phyloP scores from a whole-genome alignment of 192 early-diverging fungal genomes.

The Backusella liffmaniae region DNA sequence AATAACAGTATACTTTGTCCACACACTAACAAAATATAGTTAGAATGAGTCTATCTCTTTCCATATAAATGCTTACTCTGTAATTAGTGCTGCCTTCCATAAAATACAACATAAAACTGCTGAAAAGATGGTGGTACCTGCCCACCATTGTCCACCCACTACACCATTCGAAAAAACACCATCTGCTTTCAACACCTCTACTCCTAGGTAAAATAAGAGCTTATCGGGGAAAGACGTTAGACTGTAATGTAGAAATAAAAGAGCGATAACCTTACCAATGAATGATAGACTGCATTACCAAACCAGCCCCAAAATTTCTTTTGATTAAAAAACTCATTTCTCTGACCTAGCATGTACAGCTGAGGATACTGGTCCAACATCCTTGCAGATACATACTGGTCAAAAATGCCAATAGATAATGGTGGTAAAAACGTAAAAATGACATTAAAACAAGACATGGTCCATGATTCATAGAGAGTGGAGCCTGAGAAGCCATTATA shows the following conservation, averaged over 20 bases:
- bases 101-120: slow-evolving; percentile 86
- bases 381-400: slow-evolving; percentile 90
- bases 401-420: slow-evolving; percentile 96
- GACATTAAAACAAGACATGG: slow-evolving; percentile 92
- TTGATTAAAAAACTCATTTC: slow-evolving; percentile 81
- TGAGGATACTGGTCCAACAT: slow-evolving; percentile 97
- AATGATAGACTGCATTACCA: slow-evolving; percentile 91
- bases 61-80: slow-evolving; percentile 52
- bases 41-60: not conserved
- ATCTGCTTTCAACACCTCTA: slow-evolving; percentile 65
- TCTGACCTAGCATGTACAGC: slow-evolving; percentile 86
- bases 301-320: slow-evolving; percentile 92
- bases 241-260: not conserved
- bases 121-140: slow-evolving; percentile 89
- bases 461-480: slow-evolving; percentile 99
- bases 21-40: slow-evolving; percentile 53
- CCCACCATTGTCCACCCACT: slow-evolving; percentile 85
- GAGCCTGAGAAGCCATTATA: slow-evolving; percentile 96
- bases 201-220: slow-evolving; percentile 72
- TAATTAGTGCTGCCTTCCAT: slow-evolving; percentile 87
- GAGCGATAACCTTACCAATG: slow-evolving; percentile 50
- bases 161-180: slow-evolving; percentile 68
- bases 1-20: slow-evolving; percentile 93
- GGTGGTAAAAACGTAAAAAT: slow-evolving; percentile 95
- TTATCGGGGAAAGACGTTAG: not conserved